These are phyloP conservation scores for Termitomyces sp. DNA, from an alignment of 768 basidiomycete species.

Conservation along the genomic window DNA sequence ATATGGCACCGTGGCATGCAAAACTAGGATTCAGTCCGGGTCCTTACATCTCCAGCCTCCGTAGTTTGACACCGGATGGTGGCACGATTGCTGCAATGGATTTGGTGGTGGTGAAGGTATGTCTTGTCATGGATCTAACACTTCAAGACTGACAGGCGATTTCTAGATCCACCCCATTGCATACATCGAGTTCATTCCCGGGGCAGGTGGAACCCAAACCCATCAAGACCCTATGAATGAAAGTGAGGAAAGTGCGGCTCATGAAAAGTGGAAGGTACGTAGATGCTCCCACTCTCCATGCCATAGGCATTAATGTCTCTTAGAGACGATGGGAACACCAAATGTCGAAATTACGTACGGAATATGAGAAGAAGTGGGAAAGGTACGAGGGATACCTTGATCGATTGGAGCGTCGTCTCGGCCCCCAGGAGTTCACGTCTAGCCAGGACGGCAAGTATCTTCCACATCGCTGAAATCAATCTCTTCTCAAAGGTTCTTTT, in stretches of 20 bases:
- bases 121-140: background rate
- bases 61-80: conserved; percentile 77
- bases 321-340: conserved; percentile 57
- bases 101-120: conserved; percentile 64
- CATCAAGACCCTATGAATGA: conserved; percentile 62
- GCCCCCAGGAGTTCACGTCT: conserved; percentile 33
- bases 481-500: conserved; percentile 2
- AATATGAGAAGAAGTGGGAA: conserved; percentile 49
- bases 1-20: conserved; percentile 82
- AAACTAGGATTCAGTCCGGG: conserved; percentile 73
- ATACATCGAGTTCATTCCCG: conserved; percentile 64
- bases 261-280: conserved; percentile 68
- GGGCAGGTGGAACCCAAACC: conserved; percentile 39
- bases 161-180: conserved; percentile 66
- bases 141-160: background rate
- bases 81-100: conserved; percentile 74
- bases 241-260: conserved; percentile 56
- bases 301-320: background rate
- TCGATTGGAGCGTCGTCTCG: conserved; percentile 56
- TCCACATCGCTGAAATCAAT: background rate
- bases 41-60: conserved; percentile 70
- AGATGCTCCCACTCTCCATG: background rate
- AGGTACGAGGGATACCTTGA: conserved; percentile 56
- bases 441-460: conserved; percentile 31
- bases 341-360: conserved; percentile 49